These are phyloP conservation scores for Coemansia sp. DNA, from an alignment of 192 early-diverging fungal species.

Conservation along the genomic window DNA sequence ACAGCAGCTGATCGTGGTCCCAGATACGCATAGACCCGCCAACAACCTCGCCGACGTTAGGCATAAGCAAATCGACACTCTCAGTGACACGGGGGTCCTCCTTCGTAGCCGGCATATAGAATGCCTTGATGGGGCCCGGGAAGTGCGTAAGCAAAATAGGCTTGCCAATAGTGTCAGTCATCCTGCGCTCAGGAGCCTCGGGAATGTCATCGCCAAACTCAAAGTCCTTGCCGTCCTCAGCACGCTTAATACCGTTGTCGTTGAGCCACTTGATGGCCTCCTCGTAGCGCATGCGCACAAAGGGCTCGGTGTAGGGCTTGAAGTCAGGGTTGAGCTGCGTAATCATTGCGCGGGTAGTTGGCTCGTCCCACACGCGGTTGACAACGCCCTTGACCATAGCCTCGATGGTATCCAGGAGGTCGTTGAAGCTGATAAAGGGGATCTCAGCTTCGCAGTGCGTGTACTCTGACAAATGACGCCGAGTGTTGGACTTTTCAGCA, in stretches of 20 bases:
- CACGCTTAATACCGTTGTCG: slow-evolving; percentile 86
- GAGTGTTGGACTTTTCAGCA: slow-evolving; percentile 96
- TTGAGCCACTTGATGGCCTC: slow-evolving; percentile 97
- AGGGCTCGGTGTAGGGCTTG: slow-evolving; percentile 74
- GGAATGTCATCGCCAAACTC: slow-evolving; percentile 99
- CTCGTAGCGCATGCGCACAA: slow-evolving; percentile 94
- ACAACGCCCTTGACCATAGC: slow-evolving; percentile 87
- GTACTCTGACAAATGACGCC: slow-evolving; percentile 95
- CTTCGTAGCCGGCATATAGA: slow-evolving; percentile 97
- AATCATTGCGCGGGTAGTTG: slow-evolving; percentile 73
- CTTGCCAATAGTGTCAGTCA: slow-evolving; percentile 97
- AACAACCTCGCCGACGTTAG: slow-evolving; percentile 96
- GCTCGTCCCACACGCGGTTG: slow-evolving; percentile 78
- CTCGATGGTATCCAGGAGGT: slow-evolving; percentile 86
- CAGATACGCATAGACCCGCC: slow-evolving; percentile 98
- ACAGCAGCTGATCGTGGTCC: slow-evolving; percentile 78
- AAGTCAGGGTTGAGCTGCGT: slow-evolving; percentile 93
- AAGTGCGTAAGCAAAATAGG: slow-evolving; percentile 96
- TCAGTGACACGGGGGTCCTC: slow-evolving; percentile 90
- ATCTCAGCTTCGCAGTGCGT: slow-evolving; percentile 98
- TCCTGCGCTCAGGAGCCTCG: slow-evolving; percentile 94
- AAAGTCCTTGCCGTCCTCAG: slow-evolving; percentile 85
- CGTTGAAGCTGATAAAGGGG: slow-evolving; percentile 92
- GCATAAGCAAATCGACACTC: slow-evolving; percentile 98
- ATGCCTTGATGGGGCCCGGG: slow-evolving; percentile 97